These are phyloP conservation scores for Diplodia intermedia DNA, from an alignment of 2,329 filamentous ascomycete species.

Conservation along the genomic window DNA sequence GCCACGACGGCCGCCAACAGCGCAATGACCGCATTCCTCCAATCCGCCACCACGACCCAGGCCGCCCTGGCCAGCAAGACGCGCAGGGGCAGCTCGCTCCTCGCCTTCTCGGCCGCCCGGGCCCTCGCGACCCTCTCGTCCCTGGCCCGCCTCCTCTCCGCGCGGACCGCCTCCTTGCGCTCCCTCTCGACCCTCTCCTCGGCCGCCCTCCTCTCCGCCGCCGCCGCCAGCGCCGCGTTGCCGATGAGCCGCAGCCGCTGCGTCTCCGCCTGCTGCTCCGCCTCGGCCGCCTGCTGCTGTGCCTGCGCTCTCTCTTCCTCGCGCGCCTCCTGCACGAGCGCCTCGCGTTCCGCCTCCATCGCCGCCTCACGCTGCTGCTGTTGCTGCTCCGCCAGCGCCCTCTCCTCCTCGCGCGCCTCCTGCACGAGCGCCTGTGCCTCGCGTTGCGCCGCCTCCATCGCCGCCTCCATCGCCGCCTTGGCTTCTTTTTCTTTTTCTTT, in stretches of 20 bases:
- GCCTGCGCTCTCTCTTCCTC: slow-evolving; percentile 43
- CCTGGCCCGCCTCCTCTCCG: slow-evolving; percentile 2
- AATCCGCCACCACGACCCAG: slow-evolving; percentile 56
- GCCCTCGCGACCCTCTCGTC: background rate
- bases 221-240: slow-evolving; percentile 18
- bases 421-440: slow-evolving; percentile 5
- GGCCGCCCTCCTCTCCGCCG: slow-evolving; percentile 16
- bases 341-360: slow-evolving; percentile 21
- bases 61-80: slow-evolving; percentile 58
- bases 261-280: slow-evolving; percentile 33
- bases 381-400: slow-evolving; percentile 43
- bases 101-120: background rate
- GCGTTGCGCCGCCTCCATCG: slow-evolving; percentile 31
- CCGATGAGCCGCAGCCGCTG: slow-evolving; percentile 36
- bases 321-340: background rate
- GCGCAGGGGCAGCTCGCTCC: slow-evolving; percentile 53
- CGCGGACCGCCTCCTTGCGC: background rate
- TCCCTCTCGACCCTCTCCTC: slow-evolving; percentile 6
- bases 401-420: background rate
- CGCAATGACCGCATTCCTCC: slow-evolving; percentile 55
- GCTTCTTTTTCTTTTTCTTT: no score
- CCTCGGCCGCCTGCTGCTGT: slow-evolving; percentile 33
- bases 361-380: slow-evolving; percentile 34
- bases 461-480: slow-evolving; percentile 38
- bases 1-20: background rate